Evolutionary conservation across 768 basidiomycete genomes (phyloP), one percentile per base, ranked within the genome.

Genomic region (Rhizopogon vinicolor): DNA sequence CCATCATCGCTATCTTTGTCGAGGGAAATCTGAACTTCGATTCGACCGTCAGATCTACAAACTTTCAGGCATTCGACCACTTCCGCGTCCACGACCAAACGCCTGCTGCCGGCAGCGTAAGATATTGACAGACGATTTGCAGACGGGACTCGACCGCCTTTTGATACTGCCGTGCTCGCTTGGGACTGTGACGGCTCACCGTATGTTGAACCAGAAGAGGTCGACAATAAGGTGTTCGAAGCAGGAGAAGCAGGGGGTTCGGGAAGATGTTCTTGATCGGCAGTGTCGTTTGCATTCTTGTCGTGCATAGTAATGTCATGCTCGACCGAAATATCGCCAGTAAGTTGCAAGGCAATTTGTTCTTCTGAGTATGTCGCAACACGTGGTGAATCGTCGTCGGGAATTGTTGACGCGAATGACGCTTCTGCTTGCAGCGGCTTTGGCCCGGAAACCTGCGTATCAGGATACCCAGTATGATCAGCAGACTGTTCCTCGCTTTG

Each of bases 91-190:
- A 98, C 78, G 28, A 97, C 87, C 49, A 99, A 76, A 41, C 97
- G 81, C 48, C 91, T 78, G 56, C 87, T 87, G 49, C 93, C 93
- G 43, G 87, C 87, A 54, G 93, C 93, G 71, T 97, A 99, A 0
- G 96, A 89, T 68, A 98, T 93, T 7, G 95, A 97, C n/a, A 99
- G 72, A 16, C 90, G 83, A 62, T 91, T 92, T 31, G 89, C 86
- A 41, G 89, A 90, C 8, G 89, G 86, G 0, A 75, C 74, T 59
- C 74, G 77, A 13, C 69, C 72, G 18, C 68, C 63, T 59, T 79
- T 80, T 10, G 61, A 52, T 35, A 54, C 51, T 31, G 52, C 40
- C 19, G 43, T 50, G 45, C 65, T 57, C 3, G 18, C 46, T 48
- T 66, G 71, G n/a, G 71, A 67, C 29, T 73, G 66, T 0, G 73